phyloP scores from a whole-genome alignment of 2,329 filamentous ascomycete species.

The Colletotrichum shisoi region DNA sequence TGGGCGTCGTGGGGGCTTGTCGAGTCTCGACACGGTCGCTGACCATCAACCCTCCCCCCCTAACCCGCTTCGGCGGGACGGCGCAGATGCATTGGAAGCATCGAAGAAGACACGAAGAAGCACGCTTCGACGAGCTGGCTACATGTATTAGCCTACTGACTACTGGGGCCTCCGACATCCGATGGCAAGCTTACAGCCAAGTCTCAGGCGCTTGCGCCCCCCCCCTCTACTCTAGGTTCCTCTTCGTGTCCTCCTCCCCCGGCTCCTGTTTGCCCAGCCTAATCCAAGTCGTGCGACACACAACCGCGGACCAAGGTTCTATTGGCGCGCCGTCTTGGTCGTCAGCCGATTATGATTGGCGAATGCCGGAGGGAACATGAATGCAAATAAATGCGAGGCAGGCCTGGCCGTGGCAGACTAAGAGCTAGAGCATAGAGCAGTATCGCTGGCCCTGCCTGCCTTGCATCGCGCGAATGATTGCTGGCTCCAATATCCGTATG shows the following conservation, averaged over 20 bases:
- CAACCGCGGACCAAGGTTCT: constrained; percentile 22
- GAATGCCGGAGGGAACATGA: constrained; percentile 4
- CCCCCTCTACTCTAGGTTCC: background rate
- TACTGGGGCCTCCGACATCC: background rate
- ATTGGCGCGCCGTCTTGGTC: constrained; percentile 14
- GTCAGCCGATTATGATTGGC: background rate
- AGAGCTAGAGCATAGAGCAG: constrained; percentile 8
- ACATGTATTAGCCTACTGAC: background rate
- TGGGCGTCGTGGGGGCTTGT: no score
- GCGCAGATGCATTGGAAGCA: constrained; percentile 32
- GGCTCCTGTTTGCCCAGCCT: constrained; percentile 17
- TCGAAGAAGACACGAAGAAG: constrained; percentile 35
- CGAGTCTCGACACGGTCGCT: background rate
- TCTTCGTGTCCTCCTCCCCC: background rate
- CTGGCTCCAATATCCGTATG: constrained; percentile 20
- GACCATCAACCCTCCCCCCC: constrained; percentile 2
- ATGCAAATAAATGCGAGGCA: constrained; percentile 14
- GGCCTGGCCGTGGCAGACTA: constrained; percentile 9
- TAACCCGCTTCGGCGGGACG: constrained; percentile 16
- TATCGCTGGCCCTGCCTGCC: constrained; percentile 17
- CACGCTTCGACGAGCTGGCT: background rate
- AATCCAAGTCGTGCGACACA: constrained; percentile 32
- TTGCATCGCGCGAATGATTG: constrained; percentile 15
- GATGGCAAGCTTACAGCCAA: background rate
- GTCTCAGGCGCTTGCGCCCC: background rate